Base-by-base conservation (phyloP, 1,139 yeast genomes). In the Wickerhamiella infanticola region DNA sequence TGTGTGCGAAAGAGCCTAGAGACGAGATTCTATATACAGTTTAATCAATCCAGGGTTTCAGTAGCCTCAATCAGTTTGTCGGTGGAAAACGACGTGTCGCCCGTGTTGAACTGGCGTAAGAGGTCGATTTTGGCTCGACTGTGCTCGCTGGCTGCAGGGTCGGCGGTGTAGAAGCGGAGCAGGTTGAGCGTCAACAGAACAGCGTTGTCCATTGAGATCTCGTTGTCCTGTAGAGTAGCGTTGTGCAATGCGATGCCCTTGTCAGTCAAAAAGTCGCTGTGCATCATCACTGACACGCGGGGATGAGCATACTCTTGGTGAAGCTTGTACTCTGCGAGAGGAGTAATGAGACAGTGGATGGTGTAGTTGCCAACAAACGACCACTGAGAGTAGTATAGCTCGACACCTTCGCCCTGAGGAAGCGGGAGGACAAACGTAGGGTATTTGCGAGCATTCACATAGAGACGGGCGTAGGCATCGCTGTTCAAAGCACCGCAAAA, bases 361-460 rank as follows among this genome's bases (percentile, higher is more conserved):
- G 97, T 88, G 39, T 77, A 59, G 5, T 85, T 80, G 0, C 94
- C 95, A 2, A 81, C 90, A 62, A 86, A 84, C 23, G 79, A 72
- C 98, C 98, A 93, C 64, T 93, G 98, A 23, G 86, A 77, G 60
- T 81, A 86, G 60, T 90, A 96, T 68, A 90, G 73, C 62, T 90
- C 98, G 55, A 80, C 52, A 63, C 85, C 68, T 39, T 69, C 73
- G 40, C 68, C 57, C 42, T 60, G 69, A 3, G 77, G 70, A 39
- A 69, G 55, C 3, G 72, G 72, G 40, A 68, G 57, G 42, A 68
- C 63, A 51, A 68, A 68, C 42, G 77, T 72, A 13, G 95, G 95
- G 60, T 81, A 77, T 53, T 70, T 71, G 56, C 79, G 76, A 0
- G 95, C 95, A 51, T 74, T 74, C 41, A 70, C 68, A 56, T 74